Conservation (phyloP, 2,329 filamentous ascomycete species). For the Periconia digitata region DNA sequence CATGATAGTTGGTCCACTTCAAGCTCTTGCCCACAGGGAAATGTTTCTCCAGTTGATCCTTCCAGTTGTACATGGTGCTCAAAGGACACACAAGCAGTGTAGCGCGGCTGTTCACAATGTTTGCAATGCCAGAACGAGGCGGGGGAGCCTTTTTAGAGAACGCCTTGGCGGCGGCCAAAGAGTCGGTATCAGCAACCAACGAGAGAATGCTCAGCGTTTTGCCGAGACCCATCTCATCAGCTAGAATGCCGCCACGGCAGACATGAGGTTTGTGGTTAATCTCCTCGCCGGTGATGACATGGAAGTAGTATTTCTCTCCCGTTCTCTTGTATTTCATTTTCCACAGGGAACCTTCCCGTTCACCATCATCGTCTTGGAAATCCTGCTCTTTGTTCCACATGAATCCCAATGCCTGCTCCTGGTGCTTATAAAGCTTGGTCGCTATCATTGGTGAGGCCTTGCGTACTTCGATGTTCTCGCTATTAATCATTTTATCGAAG, state of each 20-base stretch:
- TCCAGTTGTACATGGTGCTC: constrained; percentile 92
- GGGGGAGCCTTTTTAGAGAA: constrained; percentile 62
- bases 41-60: constrained; percentile 85
- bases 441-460: constrained; percentile 68
- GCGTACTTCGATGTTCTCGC: constrained; percentile 73
- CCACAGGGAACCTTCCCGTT: constrained; percentile 77
- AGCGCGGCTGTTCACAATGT: constrained; percentile 67
- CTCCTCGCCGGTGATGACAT: constrained; percentile 71
- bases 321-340: constrained; percentile 59
- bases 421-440: constrained; percentile 72
- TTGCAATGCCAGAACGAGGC: constrained; percentile 19
- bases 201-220: constrained; percentile 76
- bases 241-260: constrained; percentile 50
- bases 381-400: constrained; percentile 77
- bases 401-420: constrained; percentile 87
- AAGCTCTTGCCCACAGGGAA: constrained; percentile 60
- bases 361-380: constrained; percentile 60
- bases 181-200: constrained; percentile 62
- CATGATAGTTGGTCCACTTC: constrained; percentile 84
- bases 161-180: constrained; percentile 60
- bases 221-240: constrained; percentile 55
- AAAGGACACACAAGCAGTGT: constrained; percentile 88
- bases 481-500: constrained; percentile 80
- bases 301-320: constrained; percentile 68
- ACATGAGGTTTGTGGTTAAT: constrained; percentile 34